Base-by-base conservation (phyloP, 1,284 basidiomycete genomes). In the Cryptococcus amylolentus region DNA sequence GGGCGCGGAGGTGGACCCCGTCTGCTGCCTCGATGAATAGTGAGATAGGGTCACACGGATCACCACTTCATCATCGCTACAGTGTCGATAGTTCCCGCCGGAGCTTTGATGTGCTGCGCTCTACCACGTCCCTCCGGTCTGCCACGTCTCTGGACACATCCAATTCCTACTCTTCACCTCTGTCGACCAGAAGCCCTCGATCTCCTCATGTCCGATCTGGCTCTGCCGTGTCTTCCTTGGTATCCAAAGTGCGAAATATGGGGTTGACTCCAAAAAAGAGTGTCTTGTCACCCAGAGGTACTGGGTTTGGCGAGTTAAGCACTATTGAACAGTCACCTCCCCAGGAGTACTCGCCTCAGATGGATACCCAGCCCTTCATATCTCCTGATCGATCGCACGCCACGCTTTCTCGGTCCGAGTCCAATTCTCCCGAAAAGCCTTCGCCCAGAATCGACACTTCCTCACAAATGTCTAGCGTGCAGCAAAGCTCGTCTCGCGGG, bases 241-340 rank as follows among this genome's bases (percentile, higher is more conserved):
- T 62, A 39, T 54, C 56, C 26, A 60, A 60, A 55, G 56, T 60
- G 20, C 40, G 50, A 38, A 50, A 12, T 26, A 50, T 50, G 49
- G 52, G 54, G 5, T 47, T 62, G 52, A 56, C 60, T 35, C 57
- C 62, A 20, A 38, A 51, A 23, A 57, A 55, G 46, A 12, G 49
- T 35, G 4, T 27, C 39, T 26, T 53, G 38, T 31, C 54, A 49
- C 38, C 52, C 52, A 63, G 55, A 27, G 20, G 52, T 6, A 10
- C 31, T 5, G 10, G 31, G 31, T 10, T 35, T 3, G 31, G 31
- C 31, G 59, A 61, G 28, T 45, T 61, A 6, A 46, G 40, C 5
- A 54, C 57, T 31, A 61, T 64, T 41, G 55, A 61, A 28, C 56
- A 61, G 37, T 64, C 62, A 7, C 62, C 62, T 31, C 60, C 59